These are phyloP conservation scores for Entophlyctis luteolus DNA, from an alignment of 192 early-diverging fungal species.

Conservation along the genomic window DNA sequence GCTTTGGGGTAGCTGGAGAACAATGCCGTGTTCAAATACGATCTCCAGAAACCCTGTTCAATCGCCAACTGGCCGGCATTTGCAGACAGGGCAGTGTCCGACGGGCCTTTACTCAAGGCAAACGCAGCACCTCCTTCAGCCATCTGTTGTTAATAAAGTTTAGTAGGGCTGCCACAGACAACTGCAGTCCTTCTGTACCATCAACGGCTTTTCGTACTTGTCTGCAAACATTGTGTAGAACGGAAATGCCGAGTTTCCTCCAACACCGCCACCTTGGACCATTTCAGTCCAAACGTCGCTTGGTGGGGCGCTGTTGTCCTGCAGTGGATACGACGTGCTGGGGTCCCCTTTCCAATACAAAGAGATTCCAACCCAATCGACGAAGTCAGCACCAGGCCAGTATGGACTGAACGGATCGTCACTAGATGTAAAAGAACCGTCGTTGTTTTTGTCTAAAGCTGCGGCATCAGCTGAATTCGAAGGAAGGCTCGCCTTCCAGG, in stretches of 20 bases:
- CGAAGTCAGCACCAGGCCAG: conserved; percentile 46
- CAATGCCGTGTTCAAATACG: conserved; percentile 20
- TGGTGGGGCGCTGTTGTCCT: conserved; percentile 9
- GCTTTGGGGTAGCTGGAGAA: conserved; percentile 23
- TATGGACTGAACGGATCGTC: conserved; percentile 50
- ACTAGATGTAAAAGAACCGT: conserved; percentile 24
- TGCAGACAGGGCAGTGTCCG: not conserved
- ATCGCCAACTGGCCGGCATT: conserved; percentile 4
- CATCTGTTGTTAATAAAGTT: not conserved
- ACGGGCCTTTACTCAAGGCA: not conserved
- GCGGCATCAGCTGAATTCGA: not conserved
- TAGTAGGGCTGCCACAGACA: no score
- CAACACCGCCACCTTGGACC: conserved; percentile 8
- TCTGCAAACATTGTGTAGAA: conserved; percentile 19
- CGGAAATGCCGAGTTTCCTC: not conserved
- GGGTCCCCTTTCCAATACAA: conserved; percentile 24
- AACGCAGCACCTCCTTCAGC: conserved; percentile 28
- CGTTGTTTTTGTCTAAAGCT: conserved; percentile 33
- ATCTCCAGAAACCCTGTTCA: conserved; percentile 23
- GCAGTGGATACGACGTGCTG: not conserved
- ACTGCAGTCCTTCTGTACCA: conserved; percentile 3
- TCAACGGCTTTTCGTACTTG: conserved; percentile 21
- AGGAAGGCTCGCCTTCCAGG: conserved; percentile 16
- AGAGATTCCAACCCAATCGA: conserved; percentile 40
- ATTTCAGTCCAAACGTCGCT: conserved; percentile 15